These are phyloP conservation scores for Pythium periplocum DNA, from an alignment of 352 stramenopile genomes.

Conservation along the genomic window DNA sequence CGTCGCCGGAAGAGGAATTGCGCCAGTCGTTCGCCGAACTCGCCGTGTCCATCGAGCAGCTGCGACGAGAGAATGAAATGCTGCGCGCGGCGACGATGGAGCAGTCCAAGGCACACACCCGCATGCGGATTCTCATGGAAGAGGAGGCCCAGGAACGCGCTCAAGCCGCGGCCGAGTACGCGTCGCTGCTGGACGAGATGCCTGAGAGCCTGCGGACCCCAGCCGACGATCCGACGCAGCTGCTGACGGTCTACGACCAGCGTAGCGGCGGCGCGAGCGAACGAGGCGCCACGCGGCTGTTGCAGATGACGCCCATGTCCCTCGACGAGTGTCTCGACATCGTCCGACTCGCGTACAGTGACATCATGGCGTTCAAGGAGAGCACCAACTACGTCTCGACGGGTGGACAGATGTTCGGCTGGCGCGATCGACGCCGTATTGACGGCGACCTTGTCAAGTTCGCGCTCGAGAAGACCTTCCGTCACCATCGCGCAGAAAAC, in stretches of 20 bases:
- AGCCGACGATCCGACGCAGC: slow-evolving; percentile 2
- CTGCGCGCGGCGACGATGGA: slow-evolving; percentile 45
- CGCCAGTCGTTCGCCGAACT: slow-evolving; percentile 42
- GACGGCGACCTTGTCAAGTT: slow-evolving; percentile 54
- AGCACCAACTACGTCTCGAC: slow-evolving; percentile 37
- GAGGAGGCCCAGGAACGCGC: slow-evolving; percentile 45
- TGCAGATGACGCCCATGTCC: slow-evolving; percentile 30
- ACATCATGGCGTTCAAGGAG: slow-evolving; percentile 37
- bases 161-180: slow-evolving; percentile 10
- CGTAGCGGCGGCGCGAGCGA: background rate
- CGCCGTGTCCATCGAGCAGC: slow-evolving; percentile 43
- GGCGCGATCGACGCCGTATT: slow-evolving; percentile 44
- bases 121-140: slow-evolving; percentile 46
- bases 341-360: slow-evolving; percentile 32
- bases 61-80: slow-evolving; percentile 55
- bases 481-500: slow-evolving; percentile 25
- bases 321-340: slow-evolving; percentile 41
- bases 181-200: slow-evolving; percentile 10
- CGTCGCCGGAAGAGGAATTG: slow-evolving; percentile 29
- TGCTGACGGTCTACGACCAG: too few relatives aligned
- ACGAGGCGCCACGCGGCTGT: background rate
- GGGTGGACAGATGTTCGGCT: slow-evolving; percentile 55
- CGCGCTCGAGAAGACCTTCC: slow-evolving; percentile 58
- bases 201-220: slow-evolving; percentile 4
- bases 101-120: slow-evolving; percentile 46